Base-by-base conservation (phyloP, 2,329 filamentous ascomycete genomes). In the Colletotrichum limetticola region DNA sequence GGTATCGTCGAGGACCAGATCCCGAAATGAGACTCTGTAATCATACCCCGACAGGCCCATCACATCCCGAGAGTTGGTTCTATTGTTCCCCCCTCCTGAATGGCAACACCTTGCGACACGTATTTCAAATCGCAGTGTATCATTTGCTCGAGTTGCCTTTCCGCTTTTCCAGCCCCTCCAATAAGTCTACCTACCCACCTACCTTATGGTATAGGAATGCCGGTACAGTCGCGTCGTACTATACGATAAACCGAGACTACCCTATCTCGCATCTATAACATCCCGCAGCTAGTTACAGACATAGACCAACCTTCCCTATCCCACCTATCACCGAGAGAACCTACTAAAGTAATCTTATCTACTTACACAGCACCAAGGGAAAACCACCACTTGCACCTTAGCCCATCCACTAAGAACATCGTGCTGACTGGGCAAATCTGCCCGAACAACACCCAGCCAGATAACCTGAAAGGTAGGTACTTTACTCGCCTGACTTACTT, bases 211-310 rank as follows among this genome's bases (percentile, higher is more conserved):
- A 26, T 19, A 16, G 56, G 19, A 46, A 56, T 28, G 22, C 19
- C 19, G 16, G 7, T 53, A 12, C 11, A 37, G 14, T 22, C 52
- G 57, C n/a, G 22, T 66, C 65, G 37, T 16, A 63, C 32, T 32
- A 32, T 16, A 64, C 66, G 42, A 49, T 49, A 49, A 72, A 58
- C 69, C 69, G 69, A 60, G 12, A 64, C 69, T 72, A 72, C 59
- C 59, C 69, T 72, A 72, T 72, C 65, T 68, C 32, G 5, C 35
- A n/a, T 42, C 24, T 16, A 57, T 9, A 26, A 64, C 42, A 26
- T 9, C 46, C 30, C 2, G 42, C 16, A 11, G 19, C 37, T 22
- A 53, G 52, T 35, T 42, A 35, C 30, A 9, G 30, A 22, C 22
- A 30, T 22, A 30, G 24, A 37, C 19, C 30, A 53, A 37, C 56